Evolutionary conservation across 352 stramenopile genomes (phyloP).

Genomic region (Pythium grandisporangium): DNA sequence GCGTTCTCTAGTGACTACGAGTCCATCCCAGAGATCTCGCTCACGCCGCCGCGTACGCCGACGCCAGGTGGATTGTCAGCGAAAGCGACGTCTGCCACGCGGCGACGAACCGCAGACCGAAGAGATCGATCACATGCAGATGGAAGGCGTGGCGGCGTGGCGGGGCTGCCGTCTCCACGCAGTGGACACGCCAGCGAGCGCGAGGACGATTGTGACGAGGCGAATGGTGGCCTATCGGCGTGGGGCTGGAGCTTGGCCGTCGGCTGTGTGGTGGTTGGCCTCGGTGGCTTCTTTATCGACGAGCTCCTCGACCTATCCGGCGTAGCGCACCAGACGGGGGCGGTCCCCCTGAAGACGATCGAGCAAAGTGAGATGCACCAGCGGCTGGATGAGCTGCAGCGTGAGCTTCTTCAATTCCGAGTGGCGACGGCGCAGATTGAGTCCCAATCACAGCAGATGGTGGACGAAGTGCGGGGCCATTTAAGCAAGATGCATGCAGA

Average conservation of each 20-base stretch:
- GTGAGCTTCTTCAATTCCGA: slow-evolving; percentile 38
- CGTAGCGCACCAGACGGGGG: slow-evolving; percentile 18
- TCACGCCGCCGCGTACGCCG: slow-evolving; percentile 16
- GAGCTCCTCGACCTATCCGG: slow-evolving; percentile 26
- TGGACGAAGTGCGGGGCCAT: slow-evolving; percentile 34
- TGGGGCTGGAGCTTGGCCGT: slow-evolving; percentile 35
- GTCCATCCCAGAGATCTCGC: slow-evolving; percentile 18
- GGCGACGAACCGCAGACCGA: no score
- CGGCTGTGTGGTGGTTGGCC: slow-evolving; percentile 27
- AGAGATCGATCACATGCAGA: background rate
- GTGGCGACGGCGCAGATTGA: slow-evolving; percentile 39
- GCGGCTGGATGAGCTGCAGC: slow-evolving; percentile 35
- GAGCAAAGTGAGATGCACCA: slow-evolving; percentile 27
- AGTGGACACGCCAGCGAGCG: no score
- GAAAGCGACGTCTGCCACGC: no score
- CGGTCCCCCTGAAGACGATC: slow-evolving; percentile 9
- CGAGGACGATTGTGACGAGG: no score
- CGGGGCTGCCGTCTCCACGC: background rate
- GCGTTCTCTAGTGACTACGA: slow-evolving; percentile 6
- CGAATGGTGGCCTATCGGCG: no score
- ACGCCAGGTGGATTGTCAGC: no score
- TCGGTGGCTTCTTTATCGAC: slow-evolving; percentile 45
- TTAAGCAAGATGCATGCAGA: slow-evolving; percentile 36
- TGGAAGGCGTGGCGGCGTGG: background rate
- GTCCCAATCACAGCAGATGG: slow-evolving; percentile 35